phyloP scores from a whole-genome alignment of 73 alveolate genomes.

The Paramecium tetraurelia region DNA sequence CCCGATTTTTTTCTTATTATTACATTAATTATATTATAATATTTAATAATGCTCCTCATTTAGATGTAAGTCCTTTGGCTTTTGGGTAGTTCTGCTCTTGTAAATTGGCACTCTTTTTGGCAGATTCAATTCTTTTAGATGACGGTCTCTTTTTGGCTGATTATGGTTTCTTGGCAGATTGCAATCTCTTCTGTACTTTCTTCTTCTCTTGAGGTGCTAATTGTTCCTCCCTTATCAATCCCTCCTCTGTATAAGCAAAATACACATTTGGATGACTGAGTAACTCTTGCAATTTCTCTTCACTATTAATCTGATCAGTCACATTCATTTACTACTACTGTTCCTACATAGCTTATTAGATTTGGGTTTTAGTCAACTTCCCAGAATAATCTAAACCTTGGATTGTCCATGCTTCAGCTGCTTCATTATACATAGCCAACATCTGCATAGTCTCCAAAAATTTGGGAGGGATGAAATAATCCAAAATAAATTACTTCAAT shows the following conservation, averaged over 20 bases:
- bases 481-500: slow-evolving; percentile 73
- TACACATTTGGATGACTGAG: slow-evolving; percentile 73
- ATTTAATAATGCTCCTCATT: neutral
- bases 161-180: slow-evolving; percentile 60
- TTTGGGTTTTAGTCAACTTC: slow-evolving; percentile 66
- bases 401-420: slow-evolving; percentile 77
- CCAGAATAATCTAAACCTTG: slow-evolving; percentile 83
- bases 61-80: slow-evolving; percentile 36
- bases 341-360: slow-evolving; percentile 63
- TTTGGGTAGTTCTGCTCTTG: slow-evolving; percentile 49
- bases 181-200: slow-evolving; percentile 34
- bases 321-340: slow-evolving; percentile 70
- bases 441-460: slow-evolving; percentile 76
- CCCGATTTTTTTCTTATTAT: neutral
- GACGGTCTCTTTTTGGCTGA: slow-evolving; percentile 54
- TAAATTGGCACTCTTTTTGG: slow-evolving; percentile 17
- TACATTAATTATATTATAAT: slow-evolving; percentile 42
- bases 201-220: slow-evolving; percentile 51
- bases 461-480: slow-evolving; percentile 78
- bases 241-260: slow-evolving; percentile 84
- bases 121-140: slow-evolving; percentile 38
- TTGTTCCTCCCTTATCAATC: slow-evolving; percentile 82
- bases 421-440: slow-evolving; percentile 80
- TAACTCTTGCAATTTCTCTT: slow-evolving; percentile 73
- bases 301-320: slow-evolving; percentile 63